Percentiles rank a stretch among this genome's conserved stretches.
Conservation (phyloP, 192 early-diverging fungal genomes). For the Chytriomyces sp. region DNA sequence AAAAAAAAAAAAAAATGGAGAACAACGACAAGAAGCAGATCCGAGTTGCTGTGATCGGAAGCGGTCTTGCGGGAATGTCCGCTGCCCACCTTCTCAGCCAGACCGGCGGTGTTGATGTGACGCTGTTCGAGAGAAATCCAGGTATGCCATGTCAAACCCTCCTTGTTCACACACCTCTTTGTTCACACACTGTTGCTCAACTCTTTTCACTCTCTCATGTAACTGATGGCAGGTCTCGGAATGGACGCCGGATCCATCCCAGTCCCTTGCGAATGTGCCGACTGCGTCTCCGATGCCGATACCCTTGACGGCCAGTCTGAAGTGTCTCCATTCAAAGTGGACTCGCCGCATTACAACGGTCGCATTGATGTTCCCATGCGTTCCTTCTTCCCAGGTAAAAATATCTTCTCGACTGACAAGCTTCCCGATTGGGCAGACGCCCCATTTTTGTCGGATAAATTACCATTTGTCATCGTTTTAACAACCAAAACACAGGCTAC, state of each 20-base stretch:
- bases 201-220: too few relatives aligned
- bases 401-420: not conserved
- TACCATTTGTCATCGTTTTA: not conserved
- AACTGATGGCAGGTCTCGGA: conserved; percentile 27
- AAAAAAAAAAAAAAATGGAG: not conserved
- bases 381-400: conserved; percentile 56
- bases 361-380: conserved; percentile 65
- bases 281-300: conserved; percentile 19
- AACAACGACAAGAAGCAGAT: not conserved
- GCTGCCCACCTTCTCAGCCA: conserved; percentile 50
- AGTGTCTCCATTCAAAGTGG: not conserved
- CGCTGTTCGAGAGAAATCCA: conserved; percentile 15
- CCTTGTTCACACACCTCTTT: conserved; percentile 29
- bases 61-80: conserved; percentile 56
- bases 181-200: too few relatives aligned
- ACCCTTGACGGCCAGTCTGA: not conserved
- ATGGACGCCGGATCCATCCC: conserved; percentile 53
- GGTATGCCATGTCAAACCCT: conserved; percentile 44
- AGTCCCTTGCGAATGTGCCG: conserved; percentile 34
- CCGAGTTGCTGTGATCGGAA: conserved; percentile 56
- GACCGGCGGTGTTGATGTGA: conserved; percentile 4
- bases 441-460: not conserved
- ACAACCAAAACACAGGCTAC: conserved; percentile 28
- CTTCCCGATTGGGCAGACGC: too few relatives aligned
- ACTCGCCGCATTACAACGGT: not conserved